Base-by-base conservation (phyloP, 2,329 filamentous ascomycete genomes). In the Botryotinia calthae region DNA sequence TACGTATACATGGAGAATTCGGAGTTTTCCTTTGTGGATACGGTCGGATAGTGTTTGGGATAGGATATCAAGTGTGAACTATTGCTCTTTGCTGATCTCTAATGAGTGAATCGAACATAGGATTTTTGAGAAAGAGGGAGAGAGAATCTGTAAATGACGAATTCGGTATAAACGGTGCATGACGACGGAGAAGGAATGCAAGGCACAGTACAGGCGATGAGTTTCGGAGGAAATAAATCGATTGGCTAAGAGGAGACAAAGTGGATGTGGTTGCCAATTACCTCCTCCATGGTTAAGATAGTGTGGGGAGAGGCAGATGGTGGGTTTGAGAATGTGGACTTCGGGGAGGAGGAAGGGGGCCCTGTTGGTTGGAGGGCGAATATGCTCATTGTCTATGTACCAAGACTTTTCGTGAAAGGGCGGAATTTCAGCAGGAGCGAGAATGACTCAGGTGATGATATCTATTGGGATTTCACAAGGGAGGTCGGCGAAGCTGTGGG, bases 381-480 rank as follows among this genome's bases (percentile, higher is more conserved):
- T 2, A 54, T 28, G 51, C 6, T 18, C n/a, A 54, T 18, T 18
- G 3, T 54, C n/a, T 18, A 28, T 54, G 51, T 31, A 56, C n/a
- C 51, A 56, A 56, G 51, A 18, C 14, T 56, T 18, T 4, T 18
- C n/a, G 8, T 18, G 16, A 9, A 31, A 56, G n/a, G 12, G 14
- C 1, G 6, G 7, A 31, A 28, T 2, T 18, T 56, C 14, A 16
- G 7, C 28, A 67, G 72, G 73, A 28, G 68, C 72, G 44, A 66
- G 62, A 73, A 68, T 61, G 46, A 75, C 56, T 6, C 74, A 37
- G 44, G 73, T 73, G 64, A 79, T 79, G n/a, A 80, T 79, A 59
- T 77, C 77, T 34, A 62, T 58, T 14, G 78, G 75, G 28, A 80
- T 76, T 68, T 81, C 78, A 6, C 77, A 75, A 14, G 79, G 78